Conservation (phyloP, 306 rosid species). For the Cicer judaicum region DNA sequence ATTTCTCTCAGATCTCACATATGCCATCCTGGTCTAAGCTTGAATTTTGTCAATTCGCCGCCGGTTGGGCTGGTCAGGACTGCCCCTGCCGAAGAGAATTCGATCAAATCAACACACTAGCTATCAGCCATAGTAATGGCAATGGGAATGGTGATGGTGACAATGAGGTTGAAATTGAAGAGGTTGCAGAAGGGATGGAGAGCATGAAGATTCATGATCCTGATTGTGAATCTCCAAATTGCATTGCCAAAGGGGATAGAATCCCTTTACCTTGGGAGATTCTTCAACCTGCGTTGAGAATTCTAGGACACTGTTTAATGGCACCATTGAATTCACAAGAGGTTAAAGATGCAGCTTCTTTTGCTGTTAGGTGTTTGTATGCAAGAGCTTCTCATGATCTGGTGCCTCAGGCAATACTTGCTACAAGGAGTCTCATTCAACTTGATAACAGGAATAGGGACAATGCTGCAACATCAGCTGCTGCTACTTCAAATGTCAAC, state of each 20-base stretch:
- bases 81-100: conserved; percentile 70
- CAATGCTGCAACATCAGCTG: conserved; percentile 51
- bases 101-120: conserved; percentile 41
- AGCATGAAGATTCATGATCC: conserved; percentile 54
- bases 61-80: conserved; percentile 86
- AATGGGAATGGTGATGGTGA: background rate
- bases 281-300: conserved; percentile 81
- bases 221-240: conserved; percentile 18
- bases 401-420: conserved; percentile 88
- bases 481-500: conserved; percentile 60
- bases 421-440: conserved; percentile 86
- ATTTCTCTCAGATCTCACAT: conserved; percentile 90
- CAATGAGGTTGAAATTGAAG: conserved; percentile 44
- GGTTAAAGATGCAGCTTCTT: conserved; percentile 72
- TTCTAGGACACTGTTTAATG: conserved; percentile 87
- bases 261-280: conserved; percentile 98
- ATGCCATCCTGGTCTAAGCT: conserved; percentile 96
- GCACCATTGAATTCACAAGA: conserved; percentile 81
- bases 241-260: conserved; percentile 53
- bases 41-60: conserved; percentile 69
- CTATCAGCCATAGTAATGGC: conserved; percentile 17
- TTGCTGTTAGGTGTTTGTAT: conserved; percentile 71
- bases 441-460: conserved; percentile 71
- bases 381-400: conserved; percentile 92
- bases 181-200: conserved; percentile 52